Evolutionary conservation across 2,329 filamentous ascomycete species (phyloP).

Genomic region (Phialocephala subalpina): DNA sequence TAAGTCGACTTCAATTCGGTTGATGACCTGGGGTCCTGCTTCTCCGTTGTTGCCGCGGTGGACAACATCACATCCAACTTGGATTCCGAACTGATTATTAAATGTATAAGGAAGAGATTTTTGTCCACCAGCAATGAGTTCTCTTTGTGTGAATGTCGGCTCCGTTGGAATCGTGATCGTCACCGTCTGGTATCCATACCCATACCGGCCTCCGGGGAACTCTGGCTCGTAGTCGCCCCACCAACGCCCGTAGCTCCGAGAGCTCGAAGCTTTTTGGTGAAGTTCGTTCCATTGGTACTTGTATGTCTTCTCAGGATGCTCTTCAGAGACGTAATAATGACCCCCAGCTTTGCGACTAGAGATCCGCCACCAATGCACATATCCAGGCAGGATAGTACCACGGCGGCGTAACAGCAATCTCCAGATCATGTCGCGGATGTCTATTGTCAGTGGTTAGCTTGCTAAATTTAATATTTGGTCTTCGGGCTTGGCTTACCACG

Average conservation of each 20-base stretch:
- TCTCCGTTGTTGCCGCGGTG: not conserved
- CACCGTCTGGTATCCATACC: not conserved
- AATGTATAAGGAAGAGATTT: not conserved
- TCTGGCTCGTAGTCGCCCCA: not conserved
- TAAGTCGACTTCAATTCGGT: not conserved
- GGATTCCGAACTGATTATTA: not conserved
- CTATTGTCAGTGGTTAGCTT: not conserved
- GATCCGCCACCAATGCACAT: not conserved
- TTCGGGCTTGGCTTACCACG: not conserved
- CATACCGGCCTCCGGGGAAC: not conserved
- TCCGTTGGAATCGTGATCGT: not conserved
- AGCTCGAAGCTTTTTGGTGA: not conserved
- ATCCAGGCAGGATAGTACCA: not conserved
- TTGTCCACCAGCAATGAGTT: not conserved
- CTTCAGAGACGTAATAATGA: not conserved
- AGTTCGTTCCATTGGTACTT: conserved; percentile 1
- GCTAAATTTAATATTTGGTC: not conserved
- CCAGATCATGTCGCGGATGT: conserved; percentile 6
- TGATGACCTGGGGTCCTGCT: not conserved
- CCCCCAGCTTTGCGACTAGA: not conserved
- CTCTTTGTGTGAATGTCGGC: not conserved
- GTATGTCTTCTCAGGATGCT: not conserved
- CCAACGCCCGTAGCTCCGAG: no score
- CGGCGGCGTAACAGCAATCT: not conserved
- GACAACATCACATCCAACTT: not conserved